A percentile compares a stretch with the other conserved stretches of the same genome.
Conservation (phyloP, 1,284 basidiomycete species). For the Apiotrichum akiyoshidainum region DNA sequence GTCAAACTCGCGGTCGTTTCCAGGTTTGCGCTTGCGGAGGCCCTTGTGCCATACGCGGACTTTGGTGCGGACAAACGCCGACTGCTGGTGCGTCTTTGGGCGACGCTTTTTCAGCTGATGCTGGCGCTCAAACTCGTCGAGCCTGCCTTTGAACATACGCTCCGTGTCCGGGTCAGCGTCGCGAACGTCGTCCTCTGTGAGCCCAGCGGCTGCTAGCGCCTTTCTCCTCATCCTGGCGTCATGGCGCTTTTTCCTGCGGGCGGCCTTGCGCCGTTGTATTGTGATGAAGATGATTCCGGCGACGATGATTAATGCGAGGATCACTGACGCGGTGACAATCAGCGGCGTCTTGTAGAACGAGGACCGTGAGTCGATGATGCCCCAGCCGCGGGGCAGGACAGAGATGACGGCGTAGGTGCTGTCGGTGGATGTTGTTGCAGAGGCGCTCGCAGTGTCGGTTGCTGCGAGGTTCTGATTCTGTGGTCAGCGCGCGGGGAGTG, state of each 20-base stretch:
- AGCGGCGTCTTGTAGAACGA: slow-evolving; percentile 47
- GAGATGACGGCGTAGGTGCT: neutral
- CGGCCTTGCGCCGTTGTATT: slow-evolving; percentile 38
- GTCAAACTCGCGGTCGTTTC: slow-evolving; percentile 8
- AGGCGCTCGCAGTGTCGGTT: neutral
- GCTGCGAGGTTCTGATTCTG: neutral
- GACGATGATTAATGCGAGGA: slow-evolving; percentile 44
- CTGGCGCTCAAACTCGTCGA: slow-evolving; percentile 35
- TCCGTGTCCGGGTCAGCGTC: slow-evolving; percentile 20
- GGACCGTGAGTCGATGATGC: slow-evolving; percentile 21
- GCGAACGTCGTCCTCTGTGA: slow-evolving; percentile 33
- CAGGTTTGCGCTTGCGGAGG: slow-evolving; percentile 19
- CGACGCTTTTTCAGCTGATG: slow-evolving; percentile 19
- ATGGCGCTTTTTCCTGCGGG: slow-evolving; percentile 37
- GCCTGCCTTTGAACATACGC: slow-evolving; percentile 28
- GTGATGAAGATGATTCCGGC: slow-evolving; percentile 39
- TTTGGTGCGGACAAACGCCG: slow-evolving; percentile 31
- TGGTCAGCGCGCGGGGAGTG: slow-evolving; percentile 3
- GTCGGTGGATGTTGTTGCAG: neutral
- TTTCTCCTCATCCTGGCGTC: slow-evolving; percentile 39
- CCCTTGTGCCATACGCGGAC: slow-evolving; percentile 39
- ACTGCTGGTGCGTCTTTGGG: slow-evolving; percentile 24
- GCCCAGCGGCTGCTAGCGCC: slow-evolving; percentile 40
- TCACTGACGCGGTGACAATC: slow-evolving; percentile 44
- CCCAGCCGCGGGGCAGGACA: slow-evolving; percentile 13